Percentiles rank a stretch among this genome's conserved stretches.
phyloP scores from a whole-genome alignment of 768 basidiomycete species.

The Mycena latifolia region DNA sequence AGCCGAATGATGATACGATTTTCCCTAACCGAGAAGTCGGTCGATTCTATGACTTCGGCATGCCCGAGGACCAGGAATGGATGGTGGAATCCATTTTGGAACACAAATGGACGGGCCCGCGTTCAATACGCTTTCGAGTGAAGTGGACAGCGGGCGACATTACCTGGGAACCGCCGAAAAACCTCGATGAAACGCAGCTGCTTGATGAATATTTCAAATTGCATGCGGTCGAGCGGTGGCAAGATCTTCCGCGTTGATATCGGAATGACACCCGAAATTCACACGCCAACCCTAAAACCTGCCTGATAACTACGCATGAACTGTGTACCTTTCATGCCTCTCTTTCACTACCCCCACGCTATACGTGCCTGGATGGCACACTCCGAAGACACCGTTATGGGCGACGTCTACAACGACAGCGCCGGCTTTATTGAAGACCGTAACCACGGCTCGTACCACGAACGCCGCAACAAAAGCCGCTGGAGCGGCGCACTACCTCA shows the following conservation, averaged over 20 bases:
- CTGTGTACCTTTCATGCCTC: background rate
- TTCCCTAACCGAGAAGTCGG: background rate
- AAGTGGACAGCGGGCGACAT: background rate
- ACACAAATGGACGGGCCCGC: background rate
- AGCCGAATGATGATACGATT: background rate
- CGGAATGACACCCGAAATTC: background rate
- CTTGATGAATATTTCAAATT: background rate
- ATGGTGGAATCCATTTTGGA: background rate
- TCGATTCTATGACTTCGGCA: background rate
- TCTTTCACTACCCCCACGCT: background rate
- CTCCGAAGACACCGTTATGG: background rate
- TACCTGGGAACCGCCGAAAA: background rate
- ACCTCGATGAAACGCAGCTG: background rate
- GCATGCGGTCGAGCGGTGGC: background rate
- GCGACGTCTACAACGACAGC: conserved; percentile 15
- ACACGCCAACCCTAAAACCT: background rate
- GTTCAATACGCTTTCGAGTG: background rate
- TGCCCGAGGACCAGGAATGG: background rate
- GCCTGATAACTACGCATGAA: background rate
- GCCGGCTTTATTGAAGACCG: background rate
- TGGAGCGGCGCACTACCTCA: background rate
- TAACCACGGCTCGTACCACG: background rate
- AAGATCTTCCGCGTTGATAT: background rate
- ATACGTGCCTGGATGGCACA: background rate
- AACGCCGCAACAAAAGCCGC: background rate